Base-by-base conservation (phyloP, 2,329 filamentous ascomycete genomes). In the Fusarium pininemorale region DNA sequence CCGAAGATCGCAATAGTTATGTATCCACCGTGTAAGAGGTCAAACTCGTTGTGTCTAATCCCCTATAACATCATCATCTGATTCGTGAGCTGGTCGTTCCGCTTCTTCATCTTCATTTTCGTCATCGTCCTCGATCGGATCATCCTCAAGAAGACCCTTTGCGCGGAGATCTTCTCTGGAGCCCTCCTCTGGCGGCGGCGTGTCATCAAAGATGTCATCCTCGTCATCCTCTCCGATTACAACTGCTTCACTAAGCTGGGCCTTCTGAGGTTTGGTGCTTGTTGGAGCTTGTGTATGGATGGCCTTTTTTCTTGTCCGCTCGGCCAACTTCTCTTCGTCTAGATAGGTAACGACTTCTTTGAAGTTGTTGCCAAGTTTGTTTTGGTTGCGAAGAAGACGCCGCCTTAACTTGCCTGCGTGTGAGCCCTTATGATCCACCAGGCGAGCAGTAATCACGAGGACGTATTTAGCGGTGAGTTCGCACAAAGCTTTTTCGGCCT, bases 381-480 rank as follows among this genome's bases (percentile, higher is more conserved):
- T 86, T 79, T 92, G 92, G 83, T 99, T 98, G 74, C 94, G 88
- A 77, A 92, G 87, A 28, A 99, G 85, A 26, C 95, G 89, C 77
- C 90, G 89, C 72, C 90, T 89, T 41, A 97, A 87, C 79, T 89
- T 90, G 37, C 90, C 91, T 14, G 88, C 88, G 37, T 89, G 84
- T 16, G 88, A 83, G 12, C 89, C 90, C 4, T 85, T 86, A 47
- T 86, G 84, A 79, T 97, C 94, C 57, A 98, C 86, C 45, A 95
- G 90, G 60, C 90, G 91, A 26, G 91, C 94, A 15, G 93, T 86
- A 28, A 97, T 91, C 18, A 92, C 93, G 47, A 97, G 89, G 42
- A 98, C 93, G 48, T 97, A 90, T 80, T 96, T 97, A 71, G 91
- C 92, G 1, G 95, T 92, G 32, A 98, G 86, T 77, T 96, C 93